These are phyloP conservation scores for Pythium phragmitis DNA, from an alignment of 352 stramenopile genomes.

Conservation along the genomic window DNA sequence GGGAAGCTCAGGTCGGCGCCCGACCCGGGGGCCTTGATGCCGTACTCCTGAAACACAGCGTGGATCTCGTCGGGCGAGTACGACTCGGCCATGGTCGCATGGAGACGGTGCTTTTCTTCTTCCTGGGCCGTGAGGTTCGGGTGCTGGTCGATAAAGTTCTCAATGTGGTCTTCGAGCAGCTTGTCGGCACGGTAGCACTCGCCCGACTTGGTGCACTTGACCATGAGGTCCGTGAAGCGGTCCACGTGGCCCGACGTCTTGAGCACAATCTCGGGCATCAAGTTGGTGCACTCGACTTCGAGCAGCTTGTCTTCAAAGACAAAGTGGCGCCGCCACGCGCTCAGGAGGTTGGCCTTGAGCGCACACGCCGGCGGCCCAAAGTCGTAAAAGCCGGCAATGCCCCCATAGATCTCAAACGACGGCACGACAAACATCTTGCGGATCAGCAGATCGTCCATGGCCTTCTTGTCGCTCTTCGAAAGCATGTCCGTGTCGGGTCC, in stretches of 20 bases:
- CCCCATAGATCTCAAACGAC: slow-evolving; percentile 99
- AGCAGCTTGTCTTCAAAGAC: slow-evolving; percentile 98
- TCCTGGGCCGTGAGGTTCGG: slow-evolving; percentile 72
- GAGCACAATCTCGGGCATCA: slow-evolving; percentile 97
- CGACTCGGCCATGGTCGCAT: slow-evolving; percentile 96
- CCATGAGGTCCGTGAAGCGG: slow-evolving; percentile 99
- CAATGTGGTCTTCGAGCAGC: slow-evolving; percentile 98
- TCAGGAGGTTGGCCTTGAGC: slow-evolving; percentile 96
- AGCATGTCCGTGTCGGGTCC: slow-evolving; percentile 60
- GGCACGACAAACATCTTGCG: slow-evolving; percentile 99
- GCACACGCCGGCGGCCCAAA: slow-evolving; percentile 95
- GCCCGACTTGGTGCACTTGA: slow-evolving; percentile 96
- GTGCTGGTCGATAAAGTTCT: slow-evolving; percentile 94
- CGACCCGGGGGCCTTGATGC: slow-evolving; percentile 89
- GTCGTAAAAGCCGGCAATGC: slow-evolving; percentile 98
- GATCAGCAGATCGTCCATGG: slow-evolving; percentile 97
- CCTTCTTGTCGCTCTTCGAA: slow-evolving; percentile 83
- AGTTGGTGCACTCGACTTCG: slow-evolving; percentile 98
- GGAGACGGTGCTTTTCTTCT: slow-evolving; percentile 91
- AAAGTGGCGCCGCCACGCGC: slow-evolving; percentile 98
- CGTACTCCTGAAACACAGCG: slow-evolving; percentile 92
- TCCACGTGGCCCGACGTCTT: slow-evolving; percentile 99
- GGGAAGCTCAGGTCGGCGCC: slow-evolving; percentile 94
- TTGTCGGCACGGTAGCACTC: slow-evolving; percentile 99
- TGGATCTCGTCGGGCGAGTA: slow-evolving; percentile 98